Evolutionary conservation across 208 protist species (phyloP), one percentile per base, ranked within the genome.

Genomic region (Crithidia acanthocephali): DNA sequence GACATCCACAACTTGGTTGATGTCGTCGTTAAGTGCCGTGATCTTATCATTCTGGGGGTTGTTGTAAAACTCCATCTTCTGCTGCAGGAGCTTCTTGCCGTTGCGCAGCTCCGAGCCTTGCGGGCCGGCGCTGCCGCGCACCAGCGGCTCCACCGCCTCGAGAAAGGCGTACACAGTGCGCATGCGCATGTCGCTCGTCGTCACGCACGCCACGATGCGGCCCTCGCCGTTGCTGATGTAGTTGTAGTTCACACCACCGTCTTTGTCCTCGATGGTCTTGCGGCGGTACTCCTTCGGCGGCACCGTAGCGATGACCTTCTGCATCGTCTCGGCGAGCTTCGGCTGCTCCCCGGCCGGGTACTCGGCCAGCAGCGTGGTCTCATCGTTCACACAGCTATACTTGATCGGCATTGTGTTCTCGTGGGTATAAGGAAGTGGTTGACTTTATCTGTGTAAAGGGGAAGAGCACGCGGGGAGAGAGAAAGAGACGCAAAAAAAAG

Each of bases 31-130:
- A 23, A 97, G 73, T 9, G 84, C 84, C 1, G 88, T 92, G 68
- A 97, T 95, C 80, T 96, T 95, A 64, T 97, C 93, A 65, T 95
- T 96, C 75, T 95, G 88, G 6, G 91, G 89, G 67, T 96, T 91
- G 80, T 96, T 97, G 83, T 95, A 97, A 79, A 96, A 97, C 66
- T 97, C 92, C 88, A 95, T 94, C 81, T 97, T 97, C 72, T 97
- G 88, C 80, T 94, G 90, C 13, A 97, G 83, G 27, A 97, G 84
- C 72, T 97, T 97, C 77, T 92, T 95, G 37, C 87, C 90, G 52
- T 97, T 97, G 52, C 90, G 86, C 13, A 95, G 72, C 70, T 95
- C 90, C 18, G 78, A 50, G 4, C 86, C 88, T 27, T 85, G 79
- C 1, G 78, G 65, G 32, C 82, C 81, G 16, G 33, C 78, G 20